Percentiles rank a stretch among this genome's conserved stretches.
phyloP scores from a whole-genome alignment of 345 rosid species.

The Nasturtium officinale region DNA sequence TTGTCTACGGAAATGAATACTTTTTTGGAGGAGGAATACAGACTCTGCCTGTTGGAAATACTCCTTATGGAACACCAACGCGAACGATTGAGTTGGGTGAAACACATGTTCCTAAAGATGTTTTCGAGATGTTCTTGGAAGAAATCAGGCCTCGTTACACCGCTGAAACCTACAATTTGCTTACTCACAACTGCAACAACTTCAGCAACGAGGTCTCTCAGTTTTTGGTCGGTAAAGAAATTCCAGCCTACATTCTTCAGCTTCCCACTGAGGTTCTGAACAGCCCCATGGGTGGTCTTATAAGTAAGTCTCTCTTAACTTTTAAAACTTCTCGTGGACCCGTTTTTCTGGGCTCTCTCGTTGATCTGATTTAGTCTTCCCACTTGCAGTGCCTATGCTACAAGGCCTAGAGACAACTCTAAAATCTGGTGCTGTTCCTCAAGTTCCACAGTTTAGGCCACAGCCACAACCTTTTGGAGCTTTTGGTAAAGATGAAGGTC shows the following conservation, averaged over 20 bases:
- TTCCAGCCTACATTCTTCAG: constrained; percentile 85
- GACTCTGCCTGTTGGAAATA: constrained; percentile 57
- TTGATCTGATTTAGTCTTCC: not conserved
- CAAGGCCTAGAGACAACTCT: constrained; percentile 79
- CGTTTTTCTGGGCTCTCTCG: not conserved
- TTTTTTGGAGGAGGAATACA: constrained; percentile 95
- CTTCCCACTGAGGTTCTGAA: constrained; percentile 85
- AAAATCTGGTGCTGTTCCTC: constrained; percentile 87
- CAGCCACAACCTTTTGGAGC: constrained; percentile 43
- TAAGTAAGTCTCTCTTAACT: constrained; percentile 58
- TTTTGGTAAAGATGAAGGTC: constrained; percentile 35
- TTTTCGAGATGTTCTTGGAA: constrained; percentile 83
- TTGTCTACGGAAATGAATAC: constrained; percentile 82
- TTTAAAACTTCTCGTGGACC: not conserved
- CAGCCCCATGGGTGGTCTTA: constrained; percentile 93
- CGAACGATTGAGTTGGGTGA: constrained; percentile 74
- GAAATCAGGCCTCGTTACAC: constrained; percentile 90
- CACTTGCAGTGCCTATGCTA: constrained; percentile 87
- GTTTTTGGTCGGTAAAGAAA: constrained; percentile 76
- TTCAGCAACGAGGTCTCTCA: constrained; percentile 90
- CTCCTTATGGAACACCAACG: constrained; percentile 78
- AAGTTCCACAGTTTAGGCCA: constrained; percentile 80
- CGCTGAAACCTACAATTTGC: constrained; percentile 75
- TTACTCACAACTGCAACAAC: constrained; percentile 90
- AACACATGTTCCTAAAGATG: constrained; percentile 82